Evolutionary conservation across 768 basidiomycete genomes (phyloP).

Genomic region (Gloeopeniophorella convolvens): DNA sequence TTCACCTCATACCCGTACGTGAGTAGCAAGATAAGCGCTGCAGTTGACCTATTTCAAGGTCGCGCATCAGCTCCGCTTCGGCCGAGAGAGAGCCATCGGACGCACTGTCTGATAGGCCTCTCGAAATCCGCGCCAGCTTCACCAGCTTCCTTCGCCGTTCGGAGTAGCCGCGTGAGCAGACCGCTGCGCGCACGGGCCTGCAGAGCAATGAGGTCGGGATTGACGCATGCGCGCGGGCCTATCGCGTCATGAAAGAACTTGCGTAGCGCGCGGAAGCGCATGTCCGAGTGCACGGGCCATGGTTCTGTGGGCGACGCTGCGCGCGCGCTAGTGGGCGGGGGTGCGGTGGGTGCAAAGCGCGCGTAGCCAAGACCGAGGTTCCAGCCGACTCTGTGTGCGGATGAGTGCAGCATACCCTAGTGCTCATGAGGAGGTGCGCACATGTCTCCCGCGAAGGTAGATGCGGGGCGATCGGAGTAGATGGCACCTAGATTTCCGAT

Average conservation of each 20-base stretch:
- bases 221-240: constrained; percentile 27
- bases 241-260: constrained; percentile 30
- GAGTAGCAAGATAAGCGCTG: constrained; percentile 9
- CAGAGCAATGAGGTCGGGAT: constrained; percentile 15
- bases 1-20: constrained; percentile 21
- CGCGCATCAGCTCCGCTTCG: background rate
- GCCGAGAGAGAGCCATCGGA: background rate
- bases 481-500: constrained; percentile 24
- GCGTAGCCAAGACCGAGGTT: constrained; percentile 32
- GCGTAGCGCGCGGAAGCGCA: constrained; percentile 32
- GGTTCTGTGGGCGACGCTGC: background rate
- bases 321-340: background rate
- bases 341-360: constrained; percentile 25
- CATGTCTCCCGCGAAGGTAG: constrained; percentile 31
- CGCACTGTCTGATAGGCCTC: constrained; percentile 23
- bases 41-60: constrained; percentile 13
- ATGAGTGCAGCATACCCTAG: background rate
- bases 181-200: constrained; percentile 20
- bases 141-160: constrained; percentile 4
- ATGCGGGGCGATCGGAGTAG: constrained; percentile 29
- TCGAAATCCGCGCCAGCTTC: constrained; percentile 17
- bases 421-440: background rate
- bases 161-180: constrained; percentile 19
- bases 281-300: background rate
- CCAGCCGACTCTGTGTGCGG: constrained; percentile 30